phyloP scores from a whole-genome alignment of 2,329 filamentous ascomycete species.

The Aureobasidium sp. region DNA sequence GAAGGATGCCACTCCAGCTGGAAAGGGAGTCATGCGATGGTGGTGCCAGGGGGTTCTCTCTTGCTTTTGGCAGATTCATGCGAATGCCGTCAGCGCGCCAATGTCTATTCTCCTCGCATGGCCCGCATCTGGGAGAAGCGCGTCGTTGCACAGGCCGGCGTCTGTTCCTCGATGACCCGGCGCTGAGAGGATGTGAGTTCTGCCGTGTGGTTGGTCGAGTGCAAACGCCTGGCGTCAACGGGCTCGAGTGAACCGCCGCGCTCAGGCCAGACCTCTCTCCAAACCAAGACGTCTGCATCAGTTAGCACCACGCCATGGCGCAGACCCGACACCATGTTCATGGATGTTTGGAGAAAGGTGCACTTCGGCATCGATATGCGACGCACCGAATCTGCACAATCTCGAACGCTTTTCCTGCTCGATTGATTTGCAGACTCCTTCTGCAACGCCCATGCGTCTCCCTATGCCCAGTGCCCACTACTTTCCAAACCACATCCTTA shows the following conservation, averaged over 20 bases:
- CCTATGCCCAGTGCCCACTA: neutral
- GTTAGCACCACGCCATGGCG: constrained; percentile 9
- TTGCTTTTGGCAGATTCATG: constrained; percentile 3
- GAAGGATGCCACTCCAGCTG: neutral
- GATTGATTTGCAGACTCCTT: constrained; percentile 7
- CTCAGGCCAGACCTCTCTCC: constrained; percentile 7
- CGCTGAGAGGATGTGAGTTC: neutral
- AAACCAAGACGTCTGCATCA: constrained; percentile 8
- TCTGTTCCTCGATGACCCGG: constrained; percentile 12
- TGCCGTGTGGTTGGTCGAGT: constrained; percentile 3
- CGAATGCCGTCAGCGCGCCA: constrained; percentile 5
- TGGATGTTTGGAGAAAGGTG: constrained; percentile 10
- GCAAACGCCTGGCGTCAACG: constrained; percentile 6
- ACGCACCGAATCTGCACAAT: constrained; percentile 13
- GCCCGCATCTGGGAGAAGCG: constrained; percentile 5
- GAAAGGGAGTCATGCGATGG: neutral
- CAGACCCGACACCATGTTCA: constrained; percentile 9
- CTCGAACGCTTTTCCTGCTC: constrained; percentile 1
- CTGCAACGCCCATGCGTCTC: constrained; percentile 11
- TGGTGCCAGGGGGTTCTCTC: neutral
- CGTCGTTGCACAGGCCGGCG: constrained; percentile 12
- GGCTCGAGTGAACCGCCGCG: neutral
- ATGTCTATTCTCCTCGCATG: neutral
- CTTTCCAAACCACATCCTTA: neutral
- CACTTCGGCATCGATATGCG: constrained; percentile 11